Conservation (phyloP, 768 basidiomycete species). For the Dacryopinax primogenitus region DNA sequence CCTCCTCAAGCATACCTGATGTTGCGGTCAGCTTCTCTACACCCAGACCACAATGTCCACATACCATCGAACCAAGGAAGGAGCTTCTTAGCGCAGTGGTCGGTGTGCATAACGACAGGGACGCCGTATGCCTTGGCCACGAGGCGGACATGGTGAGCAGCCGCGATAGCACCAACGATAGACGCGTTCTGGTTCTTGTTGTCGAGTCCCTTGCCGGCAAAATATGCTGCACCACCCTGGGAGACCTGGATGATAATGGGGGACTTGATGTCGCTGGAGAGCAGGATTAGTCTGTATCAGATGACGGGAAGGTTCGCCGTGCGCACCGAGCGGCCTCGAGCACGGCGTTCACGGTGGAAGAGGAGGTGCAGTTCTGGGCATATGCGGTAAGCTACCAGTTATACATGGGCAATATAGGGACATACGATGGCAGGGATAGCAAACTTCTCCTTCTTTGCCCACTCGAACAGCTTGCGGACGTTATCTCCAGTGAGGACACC, state of each 20-base stretch:
- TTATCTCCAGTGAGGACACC: constrained; percentile 94
- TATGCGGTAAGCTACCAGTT: constrained; percentile 3
- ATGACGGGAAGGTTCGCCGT: not conserved
- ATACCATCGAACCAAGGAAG: constrained; percentile 90
- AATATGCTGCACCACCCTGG: constrained; percentile 92
- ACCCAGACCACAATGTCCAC: not conserved
- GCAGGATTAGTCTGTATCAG: not conserved
- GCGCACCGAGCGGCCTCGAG: constrained; percentile 85
- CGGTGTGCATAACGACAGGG: constrained; percentile 96
- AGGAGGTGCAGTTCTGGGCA: constrained; percentile 84
- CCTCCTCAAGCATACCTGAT: constrained; percentile 78
- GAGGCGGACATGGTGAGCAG: constrained; percentile 79
- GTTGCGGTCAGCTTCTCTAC: not conserved
- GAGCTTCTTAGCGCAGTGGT: constrained; percentile 97
- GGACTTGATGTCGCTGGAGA: constrained; percentile 73
- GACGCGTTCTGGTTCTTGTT: constrained; percentile 96
- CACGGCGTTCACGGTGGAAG: constrained; percentile 84
- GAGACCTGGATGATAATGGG: constrained; percentile 98
- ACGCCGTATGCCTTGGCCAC: constrained; percentile 86
- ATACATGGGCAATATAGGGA: constrained; percentile 8
- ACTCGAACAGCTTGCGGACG: constrained; percentile 88
- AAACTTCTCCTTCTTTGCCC: constrained; percentile 81
- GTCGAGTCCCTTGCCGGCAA: constrained; percentile 87
- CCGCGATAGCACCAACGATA: constrained; percentile 79
- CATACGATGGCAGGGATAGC: constrained; percentile 49